phyloP scores from a whole-genome alignment of 2,329 filamentous ascomycete species.

The Trichocomaceae sp. region DNA sequence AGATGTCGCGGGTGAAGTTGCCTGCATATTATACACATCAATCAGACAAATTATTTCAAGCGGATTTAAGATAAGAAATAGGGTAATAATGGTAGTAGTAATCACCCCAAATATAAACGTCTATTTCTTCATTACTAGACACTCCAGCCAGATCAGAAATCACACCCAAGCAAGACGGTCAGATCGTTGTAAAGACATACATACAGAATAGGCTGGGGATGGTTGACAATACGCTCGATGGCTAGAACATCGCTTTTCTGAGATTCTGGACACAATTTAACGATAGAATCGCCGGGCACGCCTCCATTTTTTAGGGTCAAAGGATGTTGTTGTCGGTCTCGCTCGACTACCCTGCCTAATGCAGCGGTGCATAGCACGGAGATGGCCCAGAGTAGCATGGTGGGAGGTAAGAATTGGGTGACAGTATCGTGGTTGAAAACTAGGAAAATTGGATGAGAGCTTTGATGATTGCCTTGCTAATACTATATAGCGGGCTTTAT shows the following conservation, averaged over 20 bases:
- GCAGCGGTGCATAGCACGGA: background rate
- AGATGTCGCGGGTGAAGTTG: slow-evolving; percentile 1
- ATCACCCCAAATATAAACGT: slow-evolving; percentile 6
- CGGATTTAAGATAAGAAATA: too few relatives aligned
- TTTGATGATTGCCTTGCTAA: too few relatives aligned
- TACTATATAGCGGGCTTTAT: too few relatives aligned
- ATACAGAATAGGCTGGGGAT: slow-evolving; percentile 4
- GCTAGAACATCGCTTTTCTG: background rate
- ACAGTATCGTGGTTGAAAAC: background rate
- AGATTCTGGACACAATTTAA: slow-evolving; percentile 3
- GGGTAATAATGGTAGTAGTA: background rate
- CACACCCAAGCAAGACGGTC: background rate
- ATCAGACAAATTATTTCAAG: slow-evolving; percentile 1
- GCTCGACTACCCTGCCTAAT: slow-evolving; percentile 1
- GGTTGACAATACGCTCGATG: slow-evolving; percentile 5
- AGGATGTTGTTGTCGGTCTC: slow-evolving; percentile 3
- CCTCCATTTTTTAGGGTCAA: slow-evolving; percentile 1
- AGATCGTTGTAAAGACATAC: slow-evolving; percentile 5
- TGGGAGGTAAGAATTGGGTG: background rate
- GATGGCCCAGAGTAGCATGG: background rate
- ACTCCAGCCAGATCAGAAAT: slow-evolving; percentile 2
- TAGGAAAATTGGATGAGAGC: background rate
- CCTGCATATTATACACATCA: slow-evolving; percentile 1
- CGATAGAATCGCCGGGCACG: slow-evolving; percentile 3
- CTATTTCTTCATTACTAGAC: background rate